A percentile compares a stretch with the other conserved stretches of the same genome.
Conservation (phyloP, 768 basidiomycete species). For the Leccinum disarticulatum region DNA sequence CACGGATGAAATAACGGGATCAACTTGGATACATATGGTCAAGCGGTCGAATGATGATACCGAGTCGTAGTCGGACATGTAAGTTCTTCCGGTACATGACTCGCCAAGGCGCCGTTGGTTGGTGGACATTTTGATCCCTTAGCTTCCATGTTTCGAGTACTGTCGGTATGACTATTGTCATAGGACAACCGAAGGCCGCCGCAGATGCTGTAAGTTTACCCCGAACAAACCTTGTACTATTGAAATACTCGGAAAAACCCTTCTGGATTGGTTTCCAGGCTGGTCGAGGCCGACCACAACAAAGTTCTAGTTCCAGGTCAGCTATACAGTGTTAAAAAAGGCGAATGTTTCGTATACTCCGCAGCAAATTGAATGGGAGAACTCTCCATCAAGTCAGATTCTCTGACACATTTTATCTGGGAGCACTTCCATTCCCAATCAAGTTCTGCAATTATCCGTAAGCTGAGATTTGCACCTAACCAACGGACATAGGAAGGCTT, state of each 20-base stretch:
- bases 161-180: neutral
- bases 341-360: neutral
- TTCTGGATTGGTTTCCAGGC: neutral
- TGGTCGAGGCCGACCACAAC: neutral
- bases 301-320: neutral
- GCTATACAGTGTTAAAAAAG: neutral
- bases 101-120: neutral
- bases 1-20: neutral
- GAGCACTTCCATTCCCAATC: neutral
- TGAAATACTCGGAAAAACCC: neutral
- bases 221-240: neutral
- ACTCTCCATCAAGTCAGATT: neutral
- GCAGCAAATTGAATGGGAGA: neutral
- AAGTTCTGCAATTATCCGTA: neutral
- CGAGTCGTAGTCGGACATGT: neutral
- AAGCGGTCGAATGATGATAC: neutral
- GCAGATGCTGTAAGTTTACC: neutral
- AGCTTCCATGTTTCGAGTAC: neutral
- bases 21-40: neutral
- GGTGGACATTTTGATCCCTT: neutral
- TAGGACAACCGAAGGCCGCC: neutral
- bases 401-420: neutral
- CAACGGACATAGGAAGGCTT: neutral
- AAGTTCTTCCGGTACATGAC: neutral
- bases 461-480: neutral